phyloP scores from a whole-genome alignment of 192 early-diverging fungal genomes.

The Geranomyces michiganensis region DNA sequence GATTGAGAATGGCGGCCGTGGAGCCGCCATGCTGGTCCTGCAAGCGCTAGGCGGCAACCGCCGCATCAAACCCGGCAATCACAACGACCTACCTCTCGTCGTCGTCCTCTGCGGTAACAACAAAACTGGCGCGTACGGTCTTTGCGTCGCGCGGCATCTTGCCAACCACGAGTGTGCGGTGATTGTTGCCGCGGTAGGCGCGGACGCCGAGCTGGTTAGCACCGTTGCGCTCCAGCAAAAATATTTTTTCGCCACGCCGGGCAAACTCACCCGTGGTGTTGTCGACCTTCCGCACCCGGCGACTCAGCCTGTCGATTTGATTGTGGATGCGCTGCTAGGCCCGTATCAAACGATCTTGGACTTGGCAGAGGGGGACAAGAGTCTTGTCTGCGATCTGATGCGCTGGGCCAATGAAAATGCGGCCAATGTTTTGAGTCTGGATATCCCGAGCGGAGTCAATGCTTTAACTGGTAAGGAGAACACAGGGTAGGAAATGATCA shows the following conservation, averaged over 20 bases:
- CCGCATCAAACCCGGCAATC: constrained; percentile 76
- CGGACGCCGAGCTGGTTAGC: constrained; percentile 44
- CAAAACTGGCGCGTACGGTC: constrained; percentile 69
- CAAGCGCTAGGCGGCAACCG: constrained; percentile 74
- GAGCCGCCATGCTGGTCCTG: constrained; percentile 70
- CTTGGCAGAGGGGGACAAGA: constrained; percentile 48
- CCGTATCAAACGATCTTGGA: constrained; percentile 59
- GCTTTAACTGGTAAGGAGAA: constrained; percentile 34
- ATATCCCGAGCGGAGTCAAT: constrained; percentile 71
- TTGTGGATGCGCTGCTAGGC: constrained; percentile 75
- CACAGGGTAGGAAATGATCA: no score
- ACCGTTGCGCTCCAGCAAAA: constrained; percentile 50
- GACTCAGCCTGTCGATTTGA: constrained; percentile 58
- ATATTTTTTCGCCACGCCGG: constrained; percentile 53
- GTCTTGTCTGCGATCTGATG: constrained; percentile 59
- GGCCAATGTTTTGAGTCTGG: constrained; percentile 65
- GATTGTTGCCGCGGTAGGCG: constrained; percentile 47
- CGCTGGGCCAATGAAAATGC: constrained; percentile 68
- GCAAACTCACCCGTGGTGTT: constrained; percentile 44
- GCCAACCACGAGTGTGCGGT: constrained; percentile 79
- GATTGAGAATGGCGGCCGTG: constrained; percentile 80
- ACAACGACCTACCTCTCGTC: constrained; percentile 72
- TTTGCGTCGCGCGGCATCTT: constrained; percentile 74
- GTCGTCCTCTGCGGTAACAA: constrained; percentile 78
- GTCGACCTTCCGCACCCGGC: constrained; percentile 60